Evolutionary conservation across 768 basidiomycete species (phyloP).

Genomic region (Tricholoma saponaceum): DNA sequence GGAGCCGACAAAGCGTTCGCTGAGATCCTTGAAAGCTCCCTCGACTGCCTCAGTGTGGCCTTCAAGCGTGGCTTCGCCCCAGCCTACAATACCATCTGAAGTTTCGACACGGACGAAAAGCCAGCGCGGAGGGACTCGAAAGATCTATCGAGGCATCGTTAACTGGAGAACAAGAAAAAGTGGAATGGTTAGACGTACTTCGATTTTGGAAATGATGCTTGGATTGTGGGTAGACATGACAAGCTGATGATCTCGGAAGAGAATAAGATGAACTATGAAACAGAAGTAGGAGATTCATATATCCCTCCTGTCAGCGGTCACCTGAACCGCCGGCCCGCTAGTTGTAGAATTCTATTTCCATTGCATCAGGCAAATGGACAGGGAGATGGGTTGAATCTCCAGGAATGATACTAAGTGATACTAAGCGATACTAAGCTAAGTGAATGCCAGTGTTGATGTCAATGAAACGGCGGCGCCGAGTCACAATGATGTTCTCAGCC

Average conservation of each 20-base stretch:
- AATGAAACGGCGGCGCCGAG: too few relatives aligned
- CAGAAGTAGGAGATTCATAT: too few relatives aligned
- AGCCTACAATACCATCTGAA: slow-evolving; percentile 57
- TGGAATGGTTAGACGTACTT: slow-evolving; percentile 11
- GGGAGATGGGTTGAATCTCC: too few relatives aligned
- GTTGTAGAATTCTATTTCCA: too few relatives aligned
- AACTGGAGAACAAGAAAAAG: neutral
- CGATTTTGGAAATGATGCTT: slow-evolving; percentile 22
- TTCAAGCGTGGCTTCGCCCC: slow-evolving; percentile 75
- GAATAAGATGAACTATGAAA: too few relatives aligned
- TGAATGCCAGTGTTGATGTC: too few relatives aligned
- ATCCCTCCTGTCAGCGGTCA: too few relatives aligned
- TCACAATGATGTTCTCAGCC: neutral
- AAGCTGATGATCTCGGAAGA: too few relatives aligned
- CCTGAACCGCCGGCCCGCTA: too few relatives aligned
- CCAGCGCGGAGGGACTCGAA: slow-evolving; percentile 72
- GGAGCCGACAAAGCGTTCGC: slow-evolving; percentile 54
- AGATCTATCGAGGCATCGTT: slow-evolving; percentile 33
- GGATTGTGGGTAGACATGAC: slow-evolving; percentile 2
- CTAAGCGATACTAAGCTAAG: too few relatives aligned
- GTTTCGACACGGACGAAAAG: slow-evolving; percentile 71
- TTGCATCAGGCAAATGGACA: too few relatives aligned
- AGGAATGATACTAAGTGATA: too few relatives aligned
- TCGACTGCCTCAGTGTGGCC: slow-evolving; percentile 73
- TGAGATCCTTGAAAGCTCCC: slow-evolving; percentile 59